Evolutionary conservation across 495 filamentous ascomycete species (phyloP).

Genomic region (Delitschia confertaspora): DNA sequence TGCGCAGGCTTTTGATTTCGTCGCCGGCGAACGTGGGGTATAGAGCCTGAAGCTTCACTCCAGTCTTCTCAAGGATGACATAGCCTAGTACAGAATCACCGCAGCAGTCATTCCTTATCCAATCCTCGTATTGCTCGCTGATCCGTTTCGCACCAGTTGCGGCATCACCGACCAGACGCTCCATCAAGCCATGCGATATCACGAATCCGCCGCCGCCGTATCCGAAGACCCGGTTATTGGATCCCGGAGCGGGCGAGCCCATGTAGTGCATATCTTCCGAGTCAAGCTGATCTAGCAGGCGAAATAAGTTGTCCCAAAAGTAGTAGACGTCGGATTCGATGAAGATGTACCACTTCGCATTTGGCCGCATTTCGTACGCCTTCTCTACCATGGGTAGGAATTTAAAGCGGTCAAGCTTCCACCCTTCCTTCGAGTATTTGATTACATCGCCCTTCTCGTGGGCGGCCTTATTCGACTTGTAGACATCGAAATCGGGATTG

Average conservation of each 20-base stretch:
- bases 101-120: conserved; percentile 15
- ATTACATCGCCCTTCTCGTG: conserved; percentile 15
- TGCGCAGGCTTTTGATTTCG: conserved; percentile 10
- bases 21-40: conserved; percentile 21
- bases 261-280: conserved; percentile 14
- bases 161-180: background rate
- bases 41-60: conserved; percentile 14
- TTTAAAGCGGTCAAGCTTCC: conserved; percentile 22
- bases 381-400: conserved; percentile 28
- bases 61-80: conserved; percentile 16
- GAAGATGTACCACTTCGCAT: conserved; percentile 25
- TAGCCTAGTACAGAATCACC: conserved; percentile 22
- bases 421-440: conserved; percentile 16
- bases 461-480: conserved; percentile 30
- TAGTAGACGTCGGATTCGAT: conserved; percentile 21
- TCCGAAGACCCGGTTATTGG: conserved; percentile 11
- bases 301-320: conserved; percentile 27
- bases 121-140: conserved; percentile 16
- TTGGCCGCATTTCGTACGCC: conserved; percentile 15
- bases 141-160: background rate
- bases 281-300: conserved; percentile 20
- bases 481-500: conserved; percentile 39
- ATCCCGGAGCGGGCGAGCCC: conserved; percentile 9
- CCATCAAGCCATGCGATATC: conserved; percentile 20
- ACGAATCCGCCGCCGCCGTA: conserved; percentile 25